Base-by-base conservation (phyloP, 1,139 yeast genomes). In the Pichia norvegensis region DNA sequence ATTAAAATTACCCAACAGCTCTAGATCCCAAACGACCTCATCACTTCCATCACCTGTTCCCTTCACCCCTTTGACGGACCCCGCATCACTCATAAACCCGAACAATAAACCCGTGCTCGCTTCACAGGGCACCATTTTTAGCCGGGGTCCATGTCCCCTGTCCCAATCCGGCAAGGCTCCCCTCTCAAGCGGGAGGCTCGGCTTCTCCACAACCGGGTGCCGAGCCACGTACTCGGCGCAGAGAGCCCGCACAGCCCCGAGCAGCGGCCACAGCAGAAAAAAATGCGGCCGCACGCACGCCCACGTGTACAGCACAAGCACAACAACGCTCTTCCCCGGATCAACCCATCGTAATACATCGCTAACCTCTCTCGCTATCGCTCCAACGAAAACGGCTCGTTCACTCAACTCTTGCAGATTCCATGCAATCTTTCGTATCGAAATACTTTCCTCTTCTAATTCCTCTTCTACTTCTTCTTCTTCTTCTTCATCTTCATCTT, bases 271-370 rank as follows among this genome's bases (percentile, higher is more conserved):
- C 1, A 80, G 73, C 35, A 82, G 63, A 8, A 86, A 68, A 43
- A 85, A 65, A 58, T 80, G 81, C 0, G 96, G 96, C 67, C 85
- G 75, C 39, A 83, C 63, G 56, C 85, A 79, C 2, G 76, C 68
- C 49, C 78, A 69, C 0, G 88, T 79, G 49, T 80, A 76, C 4
- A 75, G 53, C 10, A 79, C 67, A 46, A 81, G 61, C 19, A 66
- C 62, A 1, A 78, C 65, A 14, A 82, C 55, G 0, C 90, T 82
- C 49, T 74, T 71, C 0, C 79, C 63, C 0, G 86, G 85, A 36
- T 68, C 67, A 47, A 73, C 74, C 92, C 92, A 83, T 1, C 82
- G 73, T 17, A 81, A 51, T 0, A 82, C 60, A 41, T 76, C 73
- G 10, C 77, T 65, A 1, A 79, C 25, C 2, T 78, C 76, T 55